Evolutionary conservation across 2,329 filamentous ascomycete species (phyloP), one percentile per base, ranked within the genome.

Genomic region (Bipolaris oryzae): DNA sequence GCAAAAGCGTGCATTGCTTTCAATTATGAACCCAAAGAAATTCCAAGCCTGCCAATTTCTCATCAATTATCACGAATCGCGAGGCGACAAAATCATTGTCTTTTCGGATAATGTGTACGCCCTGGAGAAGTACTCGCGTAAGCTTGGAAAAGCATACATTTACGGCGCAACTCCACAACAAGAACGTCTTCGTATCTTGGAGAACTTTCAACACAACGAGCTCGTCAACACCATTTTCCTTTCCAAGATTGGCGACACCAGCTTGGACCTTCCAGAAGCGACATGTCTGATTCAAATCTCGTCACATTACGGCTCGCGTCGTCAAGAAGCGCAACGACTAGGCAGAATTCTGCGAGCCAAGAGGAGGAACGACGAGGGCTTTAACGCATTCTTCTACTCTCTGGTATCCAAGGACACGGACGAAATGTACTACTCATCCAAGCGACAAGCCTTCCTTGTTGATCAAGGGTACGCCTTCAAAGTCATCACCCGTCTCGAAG

Each of bases 381-480:
- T 99, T 77, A 99, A 99, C 73, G 95, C 95, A 0, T 99, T 98
- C 77, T 99, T 99, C 81, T 99, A 99, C 79, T 96, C 92, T 0
- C 84, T 99, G 0, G 95, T 99, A 3, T 96, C 91, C 5, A 98
- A 98, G 75, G 95, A 99, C 73, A 99, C 95, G 0, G 89, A 93
- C 60, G 95, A 99, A 76, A 98, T 99, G 94, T 95, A 88, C 74
- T 99, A 96, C 76, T 97, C 94, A 0, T 93, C 92, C 3, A 98
- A 97, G 77, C 86, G 95, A 9, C 95, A 99, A 77, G 94, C 95
- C 1, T 99, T 99, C 80, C 82, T 99, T 1, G 93, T 99, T 20
- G 95, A 99, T 65, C 95, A 99, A 77, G 95, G 95, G 9, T 99
- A 99, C 74, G 94, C 95, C 0, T 99, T 99, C 84, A 98, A 98